These are phyloP conservation scores for Tephrocybe sp. DNA, from an alignment of 768 basidiomycete genomes.

Conservation along the genomic window DNA sequence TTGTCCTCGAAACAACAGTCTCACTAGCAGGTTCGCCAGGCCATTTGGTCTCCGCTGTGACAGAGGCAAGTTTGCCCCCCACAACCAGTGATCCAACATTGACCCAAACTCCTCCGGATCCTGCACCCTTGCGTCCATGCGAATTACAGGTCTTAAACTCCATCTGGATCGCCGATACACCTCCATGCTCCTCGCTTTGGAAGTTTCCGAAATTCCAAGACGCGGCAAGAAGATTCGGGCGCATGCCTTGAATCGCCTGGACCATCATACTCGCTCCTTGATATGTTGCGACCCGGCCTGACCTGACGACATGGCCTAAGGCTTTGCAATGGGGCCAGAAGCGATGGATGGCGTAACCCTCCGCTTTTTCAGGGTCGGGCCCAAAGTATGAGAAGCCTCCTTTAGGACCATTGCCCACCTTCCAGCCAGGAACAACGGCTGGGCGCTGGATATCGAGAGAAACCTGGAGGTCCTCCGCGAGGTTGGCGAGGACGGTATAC, in stretches of 20 bases:
- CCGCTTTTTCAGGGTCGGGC: conserved; percentile 4
- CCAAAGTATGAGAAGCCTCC: conserved; percentile 78
- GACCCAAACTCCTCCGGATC: conserved; percentile 80
- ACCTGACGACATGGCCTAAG: conserved; percentile 65
- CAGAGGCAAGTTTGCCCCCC: conserved; percentile 69
- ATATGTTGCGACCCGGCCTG: conserved; percentile 57
- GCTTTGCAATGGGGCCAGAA: conserved; percentile 9
- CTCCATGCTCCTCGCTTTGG: conserved; percentile 70
- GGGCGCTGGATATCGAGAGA: conserved; percentile 74
- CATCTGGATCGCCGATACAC: conserved; percentile 90
- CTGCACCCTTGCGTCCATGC: conserved; percentile 77
- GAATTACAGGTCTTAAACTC: conserved; percentile 85
- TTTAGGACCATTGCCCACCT: conserved; percentile 83
- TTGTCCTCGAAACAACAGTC: conserved; percentile 60
- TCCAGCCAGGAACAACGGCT: conserved; percentile 78
- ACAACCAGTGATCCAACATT: conserved; percentile 87
- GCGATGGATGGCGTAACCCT: conserved; percentile 12
- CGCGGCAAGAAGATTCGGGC: conserved; percentile 89
- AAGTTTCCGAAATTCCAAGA: conserved; percentile 97
- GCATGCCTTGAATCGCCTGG: conserved; percentile 98
- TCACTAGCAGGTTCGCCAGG: conserved; percentile 48
- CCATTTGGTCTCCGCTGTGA: conserved; percentile 82
- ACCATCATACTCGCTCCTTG: conserved; percentile 83
- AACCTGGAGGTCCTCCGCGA: conserved; percentile 78
- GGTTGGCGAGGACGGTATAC: conserved; percentile 79